Evolutionary conservation across 345 rosid species (phyloP).

Genomic region (Aquilaria yunnanensis): DNA sequence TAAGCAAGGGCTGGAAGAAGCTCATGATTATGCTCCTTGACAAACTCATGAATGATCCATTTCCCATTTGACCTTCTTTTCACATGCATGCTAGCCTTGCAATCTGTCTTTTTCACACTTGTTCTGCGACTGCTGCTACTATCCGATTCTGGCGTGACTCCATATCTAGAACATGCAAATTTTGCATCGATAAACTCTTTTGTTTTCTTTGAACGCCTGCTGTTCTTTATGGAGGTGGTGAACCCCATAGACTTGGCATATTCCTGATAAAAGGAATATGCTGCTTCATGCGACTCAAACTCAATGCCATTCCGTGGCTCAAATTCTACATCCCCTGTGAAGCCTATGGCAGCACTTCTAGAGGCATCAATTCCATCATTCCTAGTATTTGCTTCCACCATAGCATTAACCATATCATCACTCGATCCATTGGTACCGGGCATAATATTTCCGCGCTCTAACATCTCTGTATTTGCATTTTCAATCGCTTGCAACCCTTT

Average conservation of each 20-base stretch:
- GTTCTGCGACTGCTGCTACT: conserved; percentile 40
- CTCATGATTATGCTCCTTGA: conserved; percentile 66
- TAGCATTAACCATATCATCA: conserved; percentile 19
- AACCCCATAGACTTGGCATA: conserved; percentile 68
- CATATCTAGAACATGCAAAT: conserved; percentile 75
- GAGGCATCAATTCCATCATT: conserved; percentile 22
- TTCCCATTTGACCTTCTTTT: conserved; percentile 60
- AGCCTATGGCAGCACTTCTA: conserved; percentile 20
- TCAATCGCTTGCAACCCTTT: conserved; percentile 2
- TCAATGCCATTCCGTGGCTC: conserved; percentile 56
- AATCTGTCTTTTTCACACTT: conserved; percentile 57
- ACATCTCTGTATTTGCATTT: conserved; percentile 6
- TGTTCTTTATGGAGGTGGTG: conserved; percentile 57
- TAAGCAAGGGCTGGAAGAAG: conserved; percentile 61
- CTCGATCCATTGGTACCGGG: conserved; percentile 9
- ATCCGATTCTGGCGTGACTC: conserved; percentile 55
- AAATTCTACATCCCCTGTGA: conserved; percentile 26
- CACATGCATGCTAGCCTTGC: conserved; percentile 78
- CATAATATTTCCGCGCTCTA: conserved; percentile 4
- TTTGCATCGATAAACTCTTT: conserved; percentile 68
- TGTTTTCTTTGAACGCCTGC: conserved; percentile 61
- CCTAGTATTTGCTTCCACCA: conserved; percentile 19
- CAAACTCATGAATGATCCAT: conserved; percentile 63
- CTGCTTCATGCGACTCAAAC: conserved; percentile 55
- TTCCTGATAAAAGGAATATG: conserved; percentile 61